Evolutionary conservation across 164 flowering plant genomes (phyloP).

Genomic region (Cinnamomum micranthum): DNA sequence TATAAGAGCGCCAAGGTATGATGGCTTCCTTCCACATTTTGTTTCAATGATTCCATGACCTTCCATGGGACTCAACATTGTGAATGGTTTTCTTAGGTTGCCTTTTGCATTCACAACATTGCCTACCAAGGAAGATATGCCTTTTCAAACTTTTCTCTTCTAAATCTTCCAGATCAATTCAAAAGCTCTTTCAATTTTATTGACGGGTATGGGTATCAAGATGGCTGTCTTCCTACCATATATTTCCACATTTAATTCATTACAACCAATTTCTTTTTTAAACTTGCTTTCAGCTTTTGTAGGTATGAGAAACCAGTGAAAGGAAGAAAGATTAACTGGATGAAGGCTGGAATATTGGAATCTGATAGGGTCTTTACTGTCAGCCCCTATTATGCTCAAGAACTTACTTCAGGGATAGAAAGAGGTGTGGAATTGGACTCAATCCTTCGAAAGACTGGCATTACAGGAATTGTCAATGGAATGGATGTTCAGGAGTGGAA

Average conservation of each 20-base stretch:
- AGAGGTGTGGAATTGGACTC: constrained; percentile 78
- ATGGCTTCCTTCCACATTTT: neutral
- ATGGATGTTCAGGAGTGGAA: constrained; percentile 98
- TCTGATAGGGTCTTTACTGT: constrained; percentile 64
- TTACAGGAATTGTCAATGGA: constrained; percentile 78
- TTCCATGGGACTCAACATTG: neutral
- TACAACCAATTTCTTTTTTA: neutral
- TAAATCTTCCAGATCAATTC: constrained; percentile 63
- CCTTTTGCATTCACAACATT: constrained; percentile 83
- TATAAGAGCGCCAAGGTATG: constrained; percentile 64
- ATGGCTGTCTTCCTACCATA: neutral
- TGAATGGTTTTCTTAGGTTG: constrained; percentile 43
- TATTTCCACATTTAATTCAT: neutral
- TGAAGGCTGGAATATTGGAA: constrained; percentile 89
- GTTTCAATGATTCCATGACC: neutral
- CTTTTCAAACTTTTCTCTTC: constrained; percentile 63
- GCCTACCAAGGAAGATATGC: constrained; percentile 94
- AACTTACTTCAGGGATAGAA: constrained; percentile 55
- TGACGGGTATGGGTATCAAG: constrained; percentile 59
- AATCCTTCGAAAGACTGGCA: constrained; percentile 36
- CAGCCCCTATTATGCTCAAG: constrained; percentile 85
- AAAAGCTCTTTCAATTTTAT: constrained; percentile 79
- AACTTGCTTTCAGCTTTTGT: constrained; percentile 11
- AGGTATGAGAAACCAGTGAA: constrained; percentile 75
- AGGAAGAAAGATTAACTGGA: constrained; percentile 95